Percentiles rank a stretch among this genome's conserved stretches.
Conservation (phyloP, 2,329 filamentous ascomycete genomes). For the Botrytis galanthina region DNA sequence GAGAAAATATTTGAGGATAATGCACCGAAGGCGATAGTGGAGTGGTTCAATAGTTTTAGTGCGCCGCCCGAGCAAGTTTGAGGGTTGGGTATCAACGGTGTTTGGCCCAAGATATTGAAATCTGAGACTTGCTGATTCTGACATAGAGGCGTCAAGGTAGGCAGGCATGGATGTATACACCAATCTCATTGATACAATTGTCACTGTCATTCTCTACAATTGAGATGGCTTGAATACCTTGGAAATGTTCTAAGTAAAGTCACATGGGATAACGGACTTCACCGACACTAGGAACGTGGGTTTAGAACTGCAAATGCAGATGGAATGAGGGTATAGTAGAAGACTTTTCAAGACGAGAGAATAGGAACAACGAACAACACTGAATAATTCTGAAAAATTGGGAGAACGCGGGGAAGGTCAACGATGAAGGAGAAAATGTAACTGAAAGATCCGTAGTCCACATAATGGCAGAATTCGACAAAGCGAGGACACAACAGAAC, state of each 20-base stretch:
- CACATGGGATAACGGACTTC: no score
- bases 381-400: no score
- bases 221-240: not conserved
- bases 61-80: not conserved
- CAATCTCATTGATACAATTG: not conserved
- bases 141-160: not conserved
- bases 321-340: no score
- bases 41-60: slow-evolving; percentile 7
- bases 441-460: not conserved
- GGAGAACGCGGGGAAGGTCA: no score
- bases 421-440: no score
- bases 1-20: slow-evolving; percentile 23
- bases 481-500: not conserved
- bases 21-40: slow-evolving; percentile 4
- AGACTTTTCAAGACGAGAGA: no score
- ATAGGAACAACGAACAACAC: no score
- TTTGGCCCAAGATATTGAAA: not conserved
- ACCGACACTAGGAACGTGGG: no score
- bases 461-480: not conserved
- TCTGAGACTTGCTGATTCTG: not conserved
- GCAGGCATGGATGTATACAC: not conserved
- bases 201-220: not conserved
- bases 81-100: not conserved
- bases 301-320: no score
- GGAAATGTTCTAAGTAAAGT: no score